Evolutionary conservation across 1,284 basidiomycete genomes (phyloP).

Genomic region (Stygiomarasmius scandens): DNA sequence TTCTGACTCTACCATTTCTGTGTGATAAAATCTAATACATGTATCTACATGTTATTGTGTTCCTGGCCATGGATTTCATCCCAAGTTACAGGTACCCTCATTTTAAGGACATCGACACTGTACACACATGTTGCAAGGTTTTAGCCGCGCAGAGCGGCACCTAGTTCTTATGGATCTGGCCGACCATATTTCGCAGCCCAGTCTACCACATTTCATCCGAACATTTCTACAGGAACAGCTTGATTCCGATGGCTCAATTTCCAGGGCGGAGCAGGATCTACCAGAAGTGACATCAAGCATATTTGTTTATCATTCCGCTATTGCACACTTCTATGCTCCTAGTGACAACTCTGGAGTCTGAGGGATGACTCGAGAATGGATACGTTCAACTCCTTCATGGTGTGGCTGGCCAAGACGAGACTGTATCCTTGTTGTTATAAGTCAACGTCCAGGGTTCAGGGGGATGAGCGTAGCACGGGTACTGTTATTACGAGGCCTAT

Average conservation of each 20-base stretch:
- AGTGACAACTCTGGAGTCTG: conserved; percentile 30
- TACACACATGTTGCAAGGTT: too few relatives aligned
- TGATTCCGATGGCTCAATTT: conserved; percentile 4
- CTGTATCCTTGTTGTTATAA: conserved; percentile 24
- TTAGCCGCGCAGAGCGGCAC: too few relatives aligned
- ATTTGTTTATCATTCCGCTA: conserved; percentile 27
- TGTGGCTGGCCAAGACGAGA: conserved; percentile 19
- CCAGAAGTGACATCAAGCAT: conserved; percentile 18
- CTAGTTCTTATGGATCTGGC: neutral
- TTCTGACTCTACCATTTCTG: too few relatives aligned
- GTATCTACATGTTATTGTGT: too few relatives aligned
- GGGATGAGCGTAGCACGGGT: conserved; percentile 17
- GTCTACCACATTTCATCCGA: conserved; percentile 6
- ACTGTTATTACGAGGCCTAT: too few relatives aligned
- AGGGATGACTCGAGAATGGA: conserved; percentile 32
- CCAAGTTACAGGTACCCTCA: too few relatives aligned
- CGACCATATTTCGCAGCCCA: conserved; percentile 13
- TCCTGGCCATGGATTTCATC: too few relatives aligned
- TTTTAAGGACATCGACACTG: too few relatives aligned
- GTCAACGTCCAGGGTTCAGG: conserved; percentile 8
- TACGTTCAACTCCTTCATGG: conserved; percentile 28
- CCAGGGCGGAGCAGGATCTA: neutral
- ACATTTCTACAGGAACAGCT: conserved; percentile 20
- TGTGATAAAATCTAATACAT: too few relatives aligned
- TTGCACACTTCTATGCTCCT: conserved; percentile 29